Evolutionary conservation across 768 basidiomycete genomes (phyloP), one percentile per base, ranked within the genome.

Genomic region (Termitomyces sp.): DNA sequence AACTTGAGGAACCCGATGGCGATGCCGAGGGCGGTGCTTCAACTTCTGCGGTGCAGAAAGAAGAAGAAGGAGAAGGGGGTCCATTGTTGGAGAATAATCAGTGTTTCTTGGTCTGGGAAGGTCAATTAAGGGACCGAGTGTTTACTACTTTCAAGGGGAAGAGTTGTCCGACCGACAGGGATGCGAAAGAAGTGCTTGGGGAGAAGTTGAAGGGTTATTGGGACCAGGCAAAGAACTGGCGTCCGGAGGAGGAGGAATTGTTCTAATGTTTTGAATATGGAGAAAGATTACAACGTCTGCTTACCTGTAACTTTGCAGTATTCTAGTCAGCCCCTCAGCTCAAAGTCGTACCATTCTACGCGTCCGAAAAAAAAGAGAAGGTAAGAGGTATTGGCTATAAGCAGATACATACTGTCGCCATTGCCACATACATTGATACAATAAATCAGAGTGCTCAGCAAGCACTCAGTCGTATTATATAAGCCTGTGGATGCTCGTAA

Each of bases 201-300:
- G 80, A 83, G 58, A 93, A 86, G 78, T 69, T 94, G 71, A 86
- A 87, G 48, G 91, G 92, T 0, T 90, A 94, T 69, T 98, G 95
- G 95, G 96, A 98, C 70, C 82, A 91, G 71, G 86, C 93, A 29
- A 97, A 94, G 84, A 89, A 90, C 65, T 92, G 87, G 84, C 90
- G 84, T 69, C 80, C 84, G 5, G 87, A 90, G 69, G 91, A 93
- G 54, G 89, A 91, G 63, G 88, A 91, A 57, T 62, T 85, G 64
- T 83, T 84, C 65, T 87, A 68, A 72, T 65, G 34, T 49, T 8
- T 22, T 47, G 44, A 50, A 50, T 32, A 5, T 1, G 20, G 22
- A 34, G 46, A 46, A 46, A 4, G 24, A 37, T 24, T 24, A 9
- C 1, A n/a, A 31, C 8, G 4, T 7, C 29, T 31, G 29, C 27